A percentile compares a stretch with the other conserved stretches of the same genome.
These are phyloP conservation scores for Eimeria tenella DNA, from an alignment of 169 alveolate species.

Conservation along the genomic window DNA sequence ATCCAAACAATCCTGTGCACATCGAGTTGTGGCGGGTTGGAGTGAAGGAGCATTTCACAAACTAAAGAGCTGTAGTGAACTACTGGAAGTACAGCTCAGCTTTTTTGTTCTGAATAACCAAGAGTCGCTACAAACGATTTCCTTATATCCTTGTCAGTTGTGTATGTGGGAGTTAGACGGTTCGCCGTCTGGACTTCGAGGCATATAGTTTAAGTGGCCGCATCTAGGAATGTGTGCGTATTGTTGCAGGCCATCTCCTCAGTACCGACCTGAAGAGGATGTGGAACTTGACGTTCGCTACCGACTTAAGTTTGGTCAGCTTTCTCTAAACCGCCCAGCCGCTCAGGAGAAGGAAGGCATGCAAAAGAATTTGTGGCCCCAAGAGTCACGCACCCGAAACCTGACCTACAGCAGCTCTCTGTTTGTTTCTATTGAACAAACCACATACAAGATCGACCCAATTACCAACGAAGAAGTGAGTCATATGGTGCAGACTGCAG, in stretches of 20 bases:
- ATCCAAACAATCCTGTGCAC: too few relatives aligned
- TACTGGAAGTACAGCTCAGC: too few relatives aligned
- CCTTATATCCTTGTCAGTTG: too few relatives aligned
- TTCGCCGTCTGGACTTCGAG: too few relatives aligned
- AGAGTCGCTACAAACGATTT: too few relatives aligned
- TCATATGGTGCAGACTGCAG: not conserved
- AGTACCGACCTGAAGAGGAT: conserved; percentile 92
- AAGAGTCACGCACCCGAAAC: conserved; percentile 97
- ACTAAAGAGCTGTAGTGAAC: too few relatives aligned
- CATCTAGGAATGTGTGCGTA: too few relatives aligned
- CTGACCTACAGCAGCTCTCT: conserved; percentile 93
- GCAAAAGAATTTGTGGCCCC: conserved; percentile 94
- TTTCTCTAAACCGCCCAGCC: conserved; percentile 94
- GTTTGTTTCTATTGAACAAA: conserved; percentile 92
- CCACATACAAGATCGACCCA: conserved; percentile 86
- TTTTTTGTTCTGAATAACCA: too few relatives aligned
- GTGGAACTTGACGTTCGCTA: conserved; percentile 89
- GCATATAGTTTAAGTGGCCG: too few relatives aligned
- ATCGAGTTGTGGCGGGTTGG: too few relatives aligned
- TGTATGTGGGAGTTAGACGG: too few relatives aligned
- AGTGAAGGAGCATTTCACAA: too few relatives aligned
- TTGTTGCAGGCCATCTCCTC: conserved; percentile 90
- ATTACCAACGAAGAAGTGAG: conserved; percentile 85
- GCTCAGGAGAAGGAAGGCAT: conserved; percentile 94
- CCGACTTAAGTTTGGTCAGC: conserved; percentile 93